Conservation (phyloP, 306 rosid genomes). For the Quercus alba region DNA sequence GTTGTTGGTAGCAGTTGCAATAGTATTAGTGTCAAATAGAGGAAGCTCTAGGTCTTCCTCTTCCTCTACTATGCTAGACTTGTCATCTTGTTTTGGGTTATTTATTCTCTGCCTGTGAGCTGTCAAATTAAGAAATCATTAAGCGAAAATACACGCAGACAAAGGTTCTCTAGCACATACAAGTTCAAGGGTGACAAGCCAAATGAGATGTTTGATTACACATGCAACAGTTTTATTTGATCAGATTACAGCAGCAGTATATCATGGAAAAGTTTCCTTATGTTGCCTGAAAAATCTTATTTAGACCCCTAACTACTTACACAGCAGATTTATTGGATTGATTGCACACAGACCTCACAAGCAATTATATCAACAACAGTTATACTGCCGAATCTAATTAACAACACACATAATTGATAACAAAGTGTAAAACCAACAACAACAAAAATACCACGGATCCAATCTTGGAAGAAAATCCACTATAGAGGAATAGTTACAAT, state of each 20-base stretch:
- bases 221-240: neutral
- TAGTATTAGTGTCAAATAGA: constrained; percentile 26
- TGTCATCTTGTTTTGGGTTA: neutral
- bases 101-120: neutral
- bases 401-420: no score
- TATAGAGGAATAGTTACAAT: no score
- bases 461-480: no score
- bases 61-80: constrained; percentile 14
- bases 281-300: no score
- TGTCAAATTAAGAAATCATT: neutral
- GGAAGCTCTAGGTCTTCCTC: constrained; percentile 29
- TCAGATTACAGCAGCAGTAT: neutral
- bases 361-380: no score
- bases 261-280: no score
- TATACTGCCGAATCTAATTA: no score
- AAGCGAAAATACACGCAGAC: neutral
- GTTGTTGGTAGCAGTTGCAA: constrained; percentile 44
- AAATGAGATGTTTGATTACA: neutral
- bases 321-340: no score
- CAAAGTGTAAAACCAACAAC: no score
- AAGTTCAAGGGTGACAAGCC: neutral
- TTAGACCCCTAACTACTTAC: no score
- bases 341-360: no score
- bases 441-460: no score
- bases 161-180: neutral